phyloP scores from a whole-genome alignment of 176 grass and related monocot species.

The Oryza glumipatula region DNA sequence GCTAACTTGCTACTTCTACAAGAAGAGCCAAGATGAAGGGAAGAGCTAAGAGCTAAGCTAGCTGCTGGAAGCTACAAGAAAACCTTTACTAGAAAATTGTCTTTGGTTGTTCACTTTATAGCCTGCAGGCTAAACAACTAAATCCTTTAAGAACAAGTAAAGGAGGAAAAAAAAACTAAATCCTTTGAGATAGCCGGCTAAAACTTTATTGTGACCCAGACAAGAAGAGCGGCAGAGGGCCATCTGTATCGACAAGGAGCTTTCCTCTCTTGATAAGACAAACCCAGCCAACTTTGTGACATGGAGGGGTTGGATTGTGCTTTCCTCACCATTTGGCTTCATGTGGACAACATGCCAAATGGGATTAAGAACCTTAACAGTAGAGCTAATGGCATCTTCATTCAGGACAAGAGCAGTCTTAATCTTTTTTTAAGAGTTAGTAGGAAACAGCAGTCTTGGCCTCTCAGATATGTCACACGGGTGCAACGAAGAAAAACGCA shows the following conservation, averaged over 20 bases:
- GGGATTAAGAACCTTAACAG: conserved; percentile 1
- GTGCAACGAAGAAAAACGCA: no score
- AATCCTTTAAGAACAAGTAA: no score
- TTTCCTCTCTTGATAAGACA: conserved; percentile 6
- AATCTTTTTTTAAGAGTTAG: not conserved
- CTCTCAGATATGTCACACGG: no score
- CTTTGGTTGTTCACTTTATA: conserved; percentile 24
- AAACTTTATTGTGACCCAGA: not conserved
- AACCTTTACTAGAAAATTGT: not conserved
- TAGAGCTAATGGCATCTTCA: not conserved
- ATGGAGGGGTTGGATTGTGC: not conserved
- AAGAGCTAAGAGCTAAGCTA: not conserved
- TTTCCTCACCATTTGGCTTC: conserved; percentile 27
- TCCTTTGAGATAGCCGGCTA: not conserved
- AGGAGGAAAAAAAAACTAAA: not conserved
- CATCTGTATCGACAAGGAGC: conserved; percentile 16
- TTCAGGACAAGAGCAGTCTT: not conserved
- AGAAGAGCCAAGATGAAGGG: not conserved
- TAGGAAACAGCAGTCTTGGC: not conserved
- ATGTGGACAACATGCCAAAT: not conserved
- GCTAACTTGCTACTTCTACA: not conserved
- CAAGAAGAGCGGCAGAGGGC: conserved; percentile 33
- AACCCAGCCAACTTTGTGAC: not conserved
- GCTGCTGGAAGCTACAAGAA: not conserved
- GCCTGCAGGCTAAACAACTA: not conserved